phyloP scores from a whole-genome alignment of 2,329 filamentous ascomycete species.

The Calycina herbarum region DNA sequence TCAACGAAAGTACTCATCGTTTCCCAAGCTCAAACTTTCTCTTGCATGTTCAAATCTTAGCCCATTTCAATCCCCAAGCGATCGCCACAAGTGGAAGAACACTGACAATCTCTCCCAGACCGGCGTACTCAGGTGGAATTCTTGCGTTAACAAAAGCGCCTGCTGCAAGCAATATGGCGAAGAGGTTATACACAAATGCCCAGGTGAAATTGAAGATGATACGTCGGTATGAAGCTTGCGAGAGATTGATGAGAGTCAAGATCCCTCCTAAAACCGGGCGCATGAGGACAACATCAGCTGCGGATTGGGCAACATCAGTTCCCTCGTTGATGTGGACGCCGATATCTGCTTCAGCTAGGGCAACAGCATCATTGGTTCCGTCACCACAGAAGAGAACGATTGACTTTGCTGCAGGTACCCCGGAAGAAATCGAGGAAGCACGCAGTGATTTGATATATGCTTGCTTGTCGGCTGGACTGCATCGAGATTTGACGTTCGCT shows the following conservation, averaged over 20 bases:
- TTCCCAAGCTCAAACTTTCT: too few species aligned
- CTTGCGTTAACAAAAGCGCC: constrained; percentile 57
- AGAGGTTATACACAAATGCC: constrained; percentile 61
- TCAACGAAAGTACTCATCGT: too few species aligned
- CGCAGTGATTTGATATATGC: constrained; percentile 22
- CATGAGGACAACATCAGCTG: constrained; percentile 70
- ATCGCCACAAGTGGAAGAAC: constrained; percentile 57
- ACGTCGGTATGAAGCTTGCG: constrained; percentile 40
- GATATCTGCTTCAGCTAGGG: constrained; percentile 68
- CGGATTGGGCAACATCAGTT: constrained; percentile 64
- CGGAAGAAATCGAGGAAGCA: too few species aligned
- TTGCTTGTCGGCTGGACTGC: constrained; percentile 39
- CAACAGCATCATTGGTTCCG: constrained; percentile 76
- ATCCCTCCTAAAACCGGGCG: constrained; percentile 56
- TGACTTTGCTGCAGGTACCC: too few species aligned
- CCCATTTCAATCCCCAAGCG: constrained; percentile 17
- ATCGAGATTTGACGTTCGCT: constrained; percentile 33
- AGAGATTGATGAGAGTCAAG: constrained; percentile 56
- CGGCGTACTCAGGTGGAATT: constrained; percentile 58
- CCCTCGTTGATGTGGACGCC: constrained; percentile 66
- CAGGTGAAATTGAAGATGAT: constrained; percentile 63
- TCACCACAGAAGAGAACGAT: constrained; percentile 72
- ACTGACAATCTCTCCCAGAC: constrained; percentile 65
- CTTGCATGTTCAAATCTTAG: not conserved
- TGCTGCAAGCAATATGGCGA: constrained; percentile 59